Base-by-base conservation (phyloP, 768 basidiomycete species). In the Termitomyces titanicus region DNA sequence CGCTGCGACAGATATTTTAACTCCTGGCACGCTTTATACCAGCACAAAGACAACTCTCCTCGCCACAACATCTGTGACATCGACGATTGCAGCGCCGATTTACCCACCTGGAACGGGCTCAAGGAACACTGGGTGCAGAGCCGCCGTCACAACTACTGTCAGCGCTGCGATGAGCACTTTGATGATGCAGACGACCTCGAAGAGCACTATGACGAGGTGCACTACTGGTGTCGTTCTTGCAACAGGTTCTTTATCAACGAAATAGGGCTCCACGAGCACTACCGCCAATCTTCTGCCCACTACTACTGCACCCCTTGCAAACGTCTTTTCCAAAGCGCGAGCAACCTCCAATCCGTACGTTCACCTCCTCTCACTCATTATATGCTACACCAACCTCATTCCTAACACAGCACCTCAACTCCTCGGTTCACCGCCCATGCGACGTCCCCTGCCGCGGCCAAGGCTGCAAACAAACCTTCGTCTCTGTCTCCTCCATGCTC, bases 41-140 rank as follows among this genome's bases (percentile, higher is more conserved):
- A 74, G 51, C 81, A 82, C 58, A 24, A 65, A 27, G 29, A 18
- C 2, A 56, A 74, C 60, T 77, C 76, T 2, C 1, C 64, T 3
- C 40, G 12, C 6, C 85, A 86, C 55, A 55, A 78, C 56, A 27
- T 71, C 38, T 87, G 86, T n/a, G n/a, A n/a, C n/a, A n/a, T n/a
- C 60, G 4, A 66, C 11, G 62, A 69, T 10, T 87, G 84, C 57
- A 47, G 72, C 0, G 22, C 34, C 9, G 82, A 85, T 58, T 86
- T 85, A 62, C 4, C 60, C 0, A 64, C 77, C 0, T 57, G 58
- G 58, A 2, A 0, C 1, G 75, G 62, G 0, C 75, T 81, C 55
- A 70, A 68, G 53, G 72, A 82, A 53, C 86, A 88, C 64, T 84
- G 66, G 59, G 71, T 78, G 24, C 74, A 83, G 51, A 82, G 79